These are phyloP conservation scores for Globisporangium viniferum DNA, from an alignment of 352 stramenopile species.

Conservation along the genomic window DNA sequence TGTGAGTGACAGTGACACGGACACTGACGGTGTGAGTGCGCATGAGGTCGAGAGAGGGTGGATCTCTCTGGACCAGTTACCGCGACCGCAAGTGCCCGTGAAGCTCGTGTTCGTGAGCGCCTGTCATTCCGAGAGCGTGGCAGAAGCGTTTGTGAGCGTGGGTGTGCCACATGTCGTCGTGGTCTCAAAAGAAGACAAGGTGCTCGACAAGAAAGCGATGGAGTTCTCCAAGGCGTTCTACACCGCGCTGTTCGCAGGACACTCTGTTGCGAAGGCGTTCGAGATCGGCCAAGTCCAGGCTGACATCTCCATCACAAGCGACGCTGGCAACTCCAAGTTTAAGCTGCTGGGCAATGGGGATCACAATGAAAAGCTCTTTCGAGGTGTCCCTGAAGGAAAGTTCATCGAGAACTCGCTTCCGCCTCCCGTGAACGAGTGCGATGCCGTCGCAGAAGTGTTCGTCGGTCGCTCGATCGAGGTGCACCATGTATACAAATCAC, in stretches of 20 bases:
- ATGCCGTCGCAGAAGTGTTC: constrained; percentile 70
- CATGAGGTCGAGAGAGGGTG: constrained; percentile 48
- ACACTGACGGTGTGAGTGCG: constrained; percentile 21
- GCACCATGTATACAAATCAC: constrained; percentile 70
- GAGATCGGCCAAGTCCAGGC: constrained; percentile 82
- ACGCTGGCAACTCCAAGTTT: constrained; percentile 57
- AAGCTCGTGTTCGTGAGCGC: constrained; percentile 89
- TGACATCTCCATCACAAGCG: constrained; percentile 54
- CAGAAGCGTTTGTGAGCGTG: constrained; percentile 84
- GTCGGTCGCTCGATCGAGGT: constrained; percentile 78
- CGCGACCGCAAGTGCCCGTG: constrained; percentile 43
- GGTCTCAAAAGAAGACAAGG: constrained; percentile 81
- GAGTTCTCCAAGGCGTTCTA: constrained; percentile 89
- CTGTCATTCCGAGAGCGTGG: constrained; percentile 87
- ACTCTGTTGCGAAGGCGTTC: constrained; percentile 76
- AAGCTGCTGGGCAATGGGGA: constrained; percentile 77
- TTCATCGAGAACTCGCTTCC: constrained; percentile 67
- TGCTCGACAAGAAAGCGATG: constrained; percentile 86
- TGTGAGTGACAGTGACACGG: constrained; percentile 5
- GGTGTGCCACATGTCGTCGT: constrained; percentile 90
- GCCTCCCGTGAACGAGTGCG: constrained; percentile 63
- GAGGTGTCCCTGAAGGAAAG: constrained; percentile 39
- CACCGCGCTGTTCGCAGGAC: constrained; percentile 75
- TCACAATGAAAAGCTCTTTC: constrained; percentile 76
- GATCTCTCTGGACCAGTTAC: constrained; percentile 34